Conservation (phyloP, 176 grass and related monocot species). For the Oryza meyeriana region DNA sequence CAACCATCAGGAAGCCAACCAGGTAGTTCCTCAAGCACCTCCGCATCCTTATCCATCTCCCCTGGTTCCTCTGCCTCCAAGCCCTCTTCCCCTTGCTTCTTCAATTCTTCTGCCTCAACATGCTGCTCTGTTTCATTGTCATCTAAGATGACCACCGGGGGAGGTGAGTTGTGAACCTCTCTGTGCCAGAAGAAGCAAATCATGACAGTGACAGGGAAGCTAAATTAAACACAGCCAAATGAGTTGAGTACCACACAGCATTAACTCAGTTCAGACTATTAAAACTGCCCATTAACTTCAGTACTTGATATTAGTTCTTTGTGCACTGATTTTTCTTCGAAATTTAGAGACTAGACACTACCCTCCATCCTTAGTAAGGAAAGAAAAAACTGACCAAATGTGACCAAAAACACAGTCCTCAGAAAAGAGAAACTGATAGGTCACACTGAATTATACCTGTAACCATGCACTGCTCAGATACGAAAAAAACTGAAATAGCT, state of each 20-base stretch:
- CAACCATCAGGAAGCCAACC: slow-evolving; percentile 71
- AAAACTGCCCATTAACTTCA: not conserved
- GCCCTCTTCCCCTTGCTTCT: not conserved
- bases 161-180: not conserved
- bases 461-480: not conserved
- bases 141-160: not conserved
- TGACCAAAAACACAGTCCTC: too few species aligned
- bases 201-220: not conserved
- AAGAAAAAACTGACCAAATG: not conserved
- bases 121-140: not conserved
- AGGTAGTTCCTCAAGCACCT: slow-evolving; percentile 10
- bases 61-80: not conserved
- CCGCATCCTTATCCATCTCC: slow-evolving; percentile 15
- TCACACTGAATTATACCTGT: not conserved
- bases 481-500: not conserved
- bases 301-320: not conserved
- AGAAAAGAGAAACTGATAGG: not conserved
- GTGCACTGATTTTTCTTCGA: not conserved
- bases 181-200: slow-evolving; percentile 26
- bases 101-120: not conserved
- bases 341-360: not conserved
- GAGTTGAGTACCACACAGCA: not conserved
- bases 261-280: not conserved
- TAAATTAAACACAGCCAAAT: not conserved
- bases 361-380: not conserved